Evolutionary conservation across 2,329 filamentous ascomycete genomes (phyloP), one percentile per base, ranked within the genome.

Genomic region (Chaetomiaceae sp.): DNA sequence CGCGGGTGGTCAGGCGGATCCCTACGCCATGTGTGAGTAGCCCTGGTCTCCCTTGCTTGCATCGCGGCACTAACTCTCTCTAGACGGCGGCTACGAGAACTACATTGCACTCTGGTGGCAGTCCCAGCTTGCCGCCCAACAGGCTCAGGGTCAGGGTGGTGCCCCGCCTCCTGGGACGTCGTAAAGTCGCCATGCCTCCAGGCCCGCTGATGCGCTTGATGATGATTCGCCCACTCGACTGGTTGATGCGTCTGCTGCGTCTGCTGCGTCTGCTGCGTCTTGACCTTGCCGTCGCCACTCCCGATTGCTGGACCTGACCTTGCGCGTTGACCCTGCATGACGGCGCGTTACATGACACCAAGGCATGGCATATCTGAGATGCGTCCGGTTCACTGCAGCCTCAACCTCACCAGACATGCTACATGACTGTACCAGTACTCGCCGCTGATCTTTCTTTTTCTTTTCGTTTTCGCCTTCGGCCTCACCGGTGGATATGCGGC

Each of bases 81-180:
- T 55, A 85, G 82, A 91, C 71, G 89, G 89, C 61, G 89, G 89
- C 56, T 92, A 92, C 69, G 81, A 91, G 63, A 86, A 86, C 62
- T 94, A 92, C 67, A 72, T 90, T 55, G 82, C 86, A 37, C 77
- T 91, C 63, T 94, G 88, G 88, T 91, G 90, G 72, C 84, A 88
- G 65, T 87, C 87, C 27, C 56, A 61, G 43, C 64, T 79, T 65
- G 66, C 67, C 15, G 60, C 59, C 29, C 67, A 70, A 51, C 67
- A 69, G 56, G 59, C 51, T 37, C 47, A 61, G 51, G 59, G 59
- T 27, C 60, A 62, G 29, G 57, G 58, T 44, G 61, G 46, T 38
- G 51, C 58, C 14, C 38, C 53, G 45, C 58, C 62, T 14, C 62
- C 63, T 27, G 63, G 63, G 33, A 61, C 61, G 34, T 62, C 61